A percentile compares a stretch with the other conserved stretches of the same genome.
Conservation (phyloP, 2,329 filamentous ascomycete genomes). For the Pseudonectria foliicola region DNA sequence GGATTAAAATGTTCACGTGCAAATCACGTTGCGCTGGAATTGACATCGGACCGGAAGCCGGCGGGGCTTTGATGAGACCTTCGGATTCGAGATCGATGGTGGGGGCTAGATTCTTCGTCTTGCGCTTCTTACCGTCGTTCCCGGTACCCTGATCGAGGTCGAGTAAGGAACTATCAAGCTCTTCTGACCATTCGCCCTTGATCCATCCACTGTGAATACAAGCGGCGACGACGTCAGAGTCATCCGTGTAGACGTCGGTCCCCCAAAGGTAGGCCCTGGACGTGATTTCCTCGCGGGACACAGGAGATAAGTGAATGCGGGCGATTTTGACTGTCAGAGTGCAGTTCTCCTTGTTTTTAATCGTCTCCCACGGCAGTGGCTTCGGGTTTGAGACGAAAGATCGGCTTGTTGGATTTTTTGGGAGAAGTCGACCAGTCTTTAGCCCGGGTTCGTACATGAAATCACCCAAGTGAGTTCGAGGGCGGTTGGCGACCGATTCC, state of each 20-base stretch:
- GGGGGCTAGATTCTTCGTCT: conserved; percentile 22
- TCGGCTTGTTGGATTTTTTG: conserved; percentile 31
- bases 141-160: conserved; percentile 37
- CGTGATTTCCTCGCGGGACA: conserved; percentile 76
- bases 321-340: conserved; percentile 85
- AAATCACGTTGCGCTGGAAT: conserved; percentile 67
- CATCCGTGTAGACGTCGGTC: conserved; percentile 89
- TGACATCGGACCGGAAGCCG: conserved; percentile 52
- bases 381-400: conserved; percentile 53
- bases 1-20: conserved; percentile 77
- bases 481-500: conserved; percentile 61
- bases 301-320: conserved; percentile 62
- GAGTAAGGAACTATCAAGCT: conserved; percentile 64
- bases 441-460: conserved; percentile 71
- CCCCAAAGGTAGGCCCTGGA: conserved; percentile 79
- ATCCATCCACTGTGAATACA: conserved; percentile 94
- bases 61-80: conserved; percentile 45
- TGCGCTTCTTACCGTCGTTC: conserved; percentile 25
- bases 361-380: conserved; percentile 67
- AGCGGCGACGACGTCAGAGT: conserved; percentile 86
- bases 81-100: conserved; percentile 31
- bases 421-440: conserved; percentile 41
- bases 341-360: conserved; percentile 74
- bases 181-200: conserved; percentile 76
- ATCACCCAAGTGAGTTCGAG: conserved; percentile 76